A percentile compares a stretch with the other conserved stretches of the same genome.
Conservation (phyloP, 169 alveolate species). For the Blepharisma undulans region DNA sequence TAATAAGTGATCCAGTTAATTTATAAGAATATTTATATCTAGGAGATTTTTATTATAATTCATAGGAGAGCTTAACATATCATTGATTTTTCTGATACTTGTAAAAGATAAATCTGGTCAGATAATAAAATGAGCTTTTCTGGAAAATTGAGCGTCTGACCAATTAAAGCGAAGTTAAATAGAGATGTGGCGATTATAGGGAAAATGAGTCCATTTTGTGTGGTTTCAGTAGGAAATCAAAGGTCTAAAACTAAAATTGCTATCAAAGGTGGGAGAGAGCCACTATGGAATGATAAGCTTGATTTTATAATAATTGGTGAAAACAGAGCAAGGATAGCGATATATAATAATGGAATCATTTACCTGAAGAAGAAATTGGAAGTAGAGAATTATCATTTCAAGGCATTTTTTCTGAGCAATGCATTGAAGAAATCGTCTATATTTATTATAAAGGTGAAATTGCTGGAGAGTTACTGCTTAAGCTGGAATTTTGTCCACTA, state of each 20-base stretch:
- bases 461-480: neutral
- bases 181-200: conserved; percentile 46
- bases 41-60: neutral
- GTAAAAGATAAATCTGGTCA: neutral
- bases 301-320: neutral
- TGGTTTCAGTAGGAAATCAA: conserved; percentile 12
- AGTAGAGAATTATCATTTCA: neutral
- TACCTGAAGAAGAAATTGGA: neutral
- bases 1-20: neutral
- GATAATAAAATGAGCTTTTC: neutral
- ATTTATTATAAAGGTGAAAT: neutral
- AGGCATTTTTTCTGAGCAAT: neutral
- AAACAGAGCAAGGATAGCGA: neutral
- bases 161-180: conserved; percentile 17
- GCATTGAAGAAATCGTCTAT: neutral
- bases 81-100: neutral
- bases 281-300: conserved; percentile 45
- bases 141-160: neutral
- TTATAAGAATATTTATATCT: neutral
- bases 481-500: neutral
- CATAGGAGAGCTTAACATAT: neutral
- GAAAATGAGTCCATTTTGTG: conserved; percentile 54
- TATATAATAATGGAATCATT: neutral
- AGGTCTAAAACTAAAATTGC: conserved; percentile 36
- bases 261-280: conserved; percentile 44